Conservation (phyloP, 2,329 filamentous ascomycete species). For the Trichoderma endophyticum region DNA sequence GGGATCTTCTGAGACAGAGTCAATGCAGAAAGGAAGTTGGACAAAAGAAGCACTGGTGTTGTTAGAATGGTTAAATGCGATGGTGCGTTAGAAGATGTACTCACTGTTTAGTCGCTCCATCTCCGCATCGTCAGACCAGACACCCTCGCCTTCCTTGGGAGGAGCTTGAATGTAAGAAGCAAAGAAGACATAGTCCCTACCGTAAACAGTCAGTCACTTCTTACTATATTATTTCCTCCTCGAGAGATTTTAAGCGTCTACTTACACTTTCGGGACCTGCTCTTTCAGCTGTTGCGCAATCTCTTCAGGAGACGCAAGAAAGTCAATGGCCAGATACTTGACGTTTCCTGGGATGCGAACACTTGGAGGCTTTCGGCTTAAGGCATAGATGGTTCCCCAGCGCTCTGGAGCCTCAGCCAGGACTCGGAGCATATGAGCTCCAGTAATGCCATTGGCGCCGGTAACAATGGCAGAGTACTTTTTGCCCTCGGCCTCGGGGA, state of each 20-base stretch:
- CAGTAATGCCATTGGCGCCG: constrained; percentile 20
- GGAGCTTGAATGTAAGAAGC: constrained; percentile 11
- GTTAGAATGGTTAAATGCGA: background rate
- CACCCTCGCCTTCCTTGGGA: background rate
- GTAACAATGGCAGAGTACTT: constrained; percentile 18
- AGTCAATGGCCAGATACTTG: constrained; percentile 3
- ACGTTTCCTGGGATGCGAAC: background rate
- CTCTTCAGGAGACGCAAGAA: background rate
- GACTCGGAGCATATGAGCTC: constrained; percentile 6
- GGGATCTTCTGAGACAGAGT: background rate
- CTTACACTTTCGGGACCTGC: background rate
- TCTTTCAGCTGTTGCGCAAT: constrained; percentile 5
- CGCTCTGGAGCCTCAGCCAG: constrained; percentile 6
- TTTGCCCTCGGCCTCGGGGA: background rate
- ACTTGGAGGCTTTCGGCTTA: background rate
- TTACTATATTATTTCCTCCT: background rate
- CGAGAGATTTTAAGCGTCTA: background rate
- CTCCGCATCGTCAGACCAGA: constrained; percentile 5
- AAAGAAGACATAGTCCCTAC: constrained; percentile 18
- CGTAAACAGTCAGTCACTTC: background rate
- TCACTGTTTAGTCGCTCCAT: constrained; percentile 10
- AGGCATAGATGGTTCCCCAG: constrained; percentile 16
- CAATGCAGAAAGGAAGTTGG: constrained; percentile 3
- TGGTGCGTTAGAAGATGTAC: background rate
- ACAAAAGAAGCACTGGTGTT: background rate